These are phyloP conservation scores for Otatea glauca DNA, from an alignment of 176 grass and related monocot genomes.

Conservation along the genomic window DNA sequence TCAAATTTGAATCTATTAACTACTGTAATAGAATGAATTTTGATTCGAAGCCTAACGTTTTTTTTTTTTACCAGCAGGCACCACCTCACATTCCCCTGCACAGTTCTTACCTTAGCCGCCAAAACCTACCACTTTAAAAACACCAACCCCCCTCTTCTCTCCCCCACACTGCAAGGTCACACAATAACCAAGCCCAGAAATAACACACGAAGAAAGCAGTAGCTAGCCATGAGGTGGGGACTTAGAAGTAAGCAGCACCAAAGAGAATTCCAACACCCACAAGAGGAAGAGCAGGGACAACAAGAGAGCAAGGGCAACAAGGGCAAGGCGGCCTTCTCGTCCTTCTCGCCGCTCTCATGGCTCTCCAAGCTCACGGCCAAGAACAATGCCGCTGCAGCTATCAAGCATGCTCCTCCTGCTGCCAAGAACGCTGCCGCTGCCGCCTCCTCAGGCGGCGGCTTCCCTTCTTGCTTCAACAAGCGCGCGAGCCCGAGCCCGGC, in stretches of 20 bases:
- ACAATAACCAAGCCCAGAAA: constrained; percentile 5
- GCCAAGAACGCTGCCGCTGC: background rate
- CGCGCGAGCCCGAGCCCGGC: background rate
- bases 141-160: background rate
- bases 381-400: constrained; percentile 5
- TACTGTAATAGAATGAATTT: too few species aligned
- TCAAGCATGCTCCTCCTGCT: background rate
- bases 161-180: constrained; percentile 8
- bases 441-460: background rate
- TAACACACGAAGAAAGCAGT: background rate
- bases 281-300: background rate
- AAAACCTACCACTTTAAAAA: constrained; percentile 47
- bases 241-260: constrained; percentile 47
- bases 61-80: too few species aligned
- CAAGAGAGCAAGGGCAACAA: constrained; percentile 35
- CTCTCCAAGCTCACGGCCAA: constrained; percentile 59
- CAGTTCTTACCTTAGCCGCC: constrained; percentile 30
- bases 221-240: constrained; percentile 70
- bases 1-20: too few species aligned
- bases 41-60: too few species aligned
- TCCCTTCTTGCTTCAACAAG: constrained; percentile 31
- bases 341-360: constrained; percentile 64
- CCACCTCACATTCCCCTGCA: background rate
- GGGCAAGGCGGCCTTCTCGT: constrained; percentile 51
- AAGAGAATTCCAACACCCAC: constrained; percentile 12